Evolutionary conservation across 1,284 basidiomycete species (phyloP).

Genomic region (Dichomitus squalens): DNA sequence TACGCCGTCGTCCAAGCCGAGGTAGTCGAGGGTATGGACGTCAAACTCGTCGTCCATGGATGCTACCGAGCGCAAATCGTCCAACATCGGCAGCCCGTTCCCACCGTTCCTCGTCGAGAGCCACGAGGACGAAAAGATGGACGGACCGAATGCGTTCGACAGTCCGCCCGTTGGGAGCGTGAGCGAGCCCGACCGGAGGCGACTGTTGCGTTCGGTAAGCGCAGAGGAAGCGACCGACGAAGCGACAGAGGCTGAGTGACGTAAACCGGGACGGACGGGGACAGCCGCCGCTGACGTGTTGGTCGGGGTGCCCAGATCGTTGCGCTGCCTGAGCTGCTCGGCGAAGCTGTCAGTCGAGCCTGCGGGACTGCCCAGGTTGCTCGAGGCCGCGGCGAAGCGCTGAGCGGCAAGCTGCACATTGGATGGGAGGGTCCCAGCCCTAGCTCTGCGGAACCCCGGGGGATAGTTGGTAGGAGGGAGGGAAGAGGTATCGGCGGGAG

Average conservation of each 20-base stretch:
- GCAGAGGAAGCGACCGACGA: slow-evolving; percentile 63
- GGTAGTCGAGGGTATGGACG: slow-evolving; percentile 92
- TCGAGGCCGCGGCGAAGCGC: slow-evolving; percentile 73
- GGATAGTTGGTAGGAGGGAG: slow-evolving; percentile 73
- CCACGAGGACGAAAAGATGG: slow-evolving; percentile 89
- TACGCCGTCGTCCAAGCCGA: slow-evolving; percentile 82
- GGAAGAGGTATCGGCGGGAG: slow-evolving; percentile 56
- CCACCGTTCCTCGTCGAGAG: slow-evolving; percentile 64
- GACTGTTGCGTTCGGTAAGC: slow-evolving; percentile 69
- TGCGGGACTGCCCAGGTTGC: slow-evolving; percentile 52
- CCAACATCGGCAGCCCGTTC: slow-evolving; percentile 64
- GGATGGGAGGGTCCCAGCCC: slow-evolving; percentile 87
- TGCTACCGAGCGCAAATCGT: slow-evolving; percentile 78
- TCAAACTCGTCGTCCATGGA: slow-evolving; percentile 88
- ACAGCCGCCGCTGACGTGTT: slow-evolving; percentile 42
- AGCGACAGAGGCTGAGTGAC: slow-evolving; percentile 74
- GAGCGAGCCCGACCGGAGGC: slow-evolving; percentile 88
- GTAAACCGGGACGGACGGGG: slow-evolving; percentile 67
- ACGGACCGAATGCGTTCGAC: slow-evolving; percentile 86
- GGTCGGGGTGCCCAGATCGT: slow-evolving; percentile 41
- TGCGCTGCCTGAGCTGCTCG: slow-evolving; percentile 56
- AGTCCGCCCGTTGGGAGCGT: slow-evolving; percentile 67
- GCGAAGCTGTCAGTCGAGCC: slow-evolving; percentile 66
- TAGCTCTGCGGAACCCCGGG: slow-evolving; percentile 80
- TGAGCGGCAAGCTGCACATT: slow-evolving; percentile 86